A percentile compares a stretch with the other conserved stretches of the same genome.
Conservation (phyloP, 768 basidiomycete genomes). For the Tephrocybe sp. region DNA sequence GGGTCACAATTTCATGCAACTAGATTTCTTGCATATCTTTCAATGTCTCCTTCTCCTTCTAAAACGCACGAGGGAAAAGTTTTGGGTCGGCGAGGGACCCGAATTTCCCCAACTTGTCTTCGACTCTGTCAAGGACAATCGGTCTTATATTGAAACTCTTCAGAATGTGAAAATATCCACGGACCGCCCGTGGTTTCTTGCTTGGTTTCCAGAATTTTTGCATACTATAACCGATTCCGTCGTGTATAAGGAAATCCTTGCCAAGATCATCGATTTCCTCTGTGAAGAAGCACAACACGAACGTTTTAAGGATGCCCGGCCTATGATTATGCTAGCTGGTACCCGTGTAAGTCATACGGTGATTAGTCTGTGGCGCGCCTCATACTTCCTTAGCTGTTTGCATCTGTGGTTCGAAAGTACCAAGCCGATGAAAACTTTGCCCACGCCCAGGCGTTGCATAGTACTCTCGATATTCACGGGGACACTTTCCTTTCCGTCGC, state of each 20-base stretch:
- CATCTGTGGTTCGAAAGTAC: slow-evolving; percentile 26
- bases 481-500: slow-evolving; percentile 37
- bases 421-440: slow-evolving; percentile 19
- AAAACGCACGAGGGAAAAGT: slow-evolving; percentile 47
- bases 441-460: slow-evolving; percentile 24
- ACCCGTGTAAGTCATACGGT: slow-evolving; percentile 53
- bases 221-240: slow-evolving; percentile 49
- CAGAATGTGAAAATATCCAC: slow-evolving; percentile 29
- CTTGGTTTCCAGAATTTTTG: slow-evolving; percentile 69
- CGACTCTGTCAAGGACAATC: slow-evolving; percentile 82
- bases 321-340: slow-evolving; percentile 59
- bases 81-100: slow-evolving; percentile 73
- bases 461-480: slow-evolving; percentile 40
- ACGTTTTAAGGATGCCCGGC: slow-evolving; percentile 59
- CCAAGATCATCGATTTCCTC: slow-evolving; percentile 69
- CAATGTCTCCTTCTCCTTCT: slow-evolving; percentile 61
- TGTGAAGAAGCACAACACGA: slow-evolving; percentile 83
- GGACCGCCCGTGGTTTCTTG: slow-evolving; percentile 48
- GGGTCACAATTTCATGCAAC: slow-evolving; percentile 11
- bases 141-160: slow-evolving; percentile 48
- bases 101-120: slow-evolving; percentile 80
- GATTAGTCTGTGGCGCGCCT: not conserved
- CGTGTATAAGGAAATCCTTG: slow-evolving; percentile 65
- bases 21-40: slow-evolving; percentile 63
- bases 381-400: slow-evolving; percentile 28